Base-by-base conservation (phyloP, 2,329 filamentous ascomycete genomes). In the Botrytis galanthina region DNA sequence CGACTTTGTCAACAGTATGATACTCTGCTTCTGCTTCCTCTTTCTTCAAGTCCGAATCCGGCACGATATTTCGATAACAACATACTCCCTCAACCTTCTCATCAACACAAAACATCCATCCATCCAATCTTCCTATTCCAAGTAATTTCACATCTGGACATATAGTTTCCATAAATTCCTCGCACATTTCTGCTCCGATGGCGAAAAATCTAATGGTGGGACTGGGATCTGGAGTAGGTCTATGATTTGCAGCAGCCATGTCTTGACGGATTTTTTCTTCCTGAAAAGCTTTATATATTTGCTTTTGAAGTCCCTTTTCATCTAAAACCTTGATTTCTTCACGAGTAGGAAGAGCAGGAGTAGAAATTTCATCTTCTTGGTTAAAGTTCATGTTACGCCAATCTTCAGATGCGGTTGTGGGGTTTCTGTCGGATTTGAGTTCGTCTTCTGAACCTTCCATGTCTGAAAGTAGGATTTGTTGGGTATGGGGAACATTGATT, bases 31-130 rank as follows among this genome's bases (percentile, higher is more conserved):
- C 48, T 39, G 7, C 26, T 12, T 68, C 4, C 26, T 54, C 48
- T 7, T 16, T 14, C 9, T 57, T 4, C n/a, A 35, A 32, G 8
- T 37, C 6, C n/a, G 51, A 16, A 57, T 29, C 16, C n/a, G 48
- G n/a, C 14, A 44, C 20, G 14, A 42, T 22, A 16, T 69, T 57
- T 20, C n/a, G 48, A 29, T 69, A 44, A 42, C 66, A 69, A 32
- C 66, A 69, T 7, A 57, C 66, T 7, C 37, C 66, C 18, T 57
- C 35, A 4, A 69, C 48, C 0, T 4, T 20, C 10, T 22, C 66
- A 42, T 69, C 66, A 1, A 69, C 66, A 18, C 66, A 69, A 57
- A 26, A 57, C 66, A 69, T 69, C 66, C 66, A 69, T 12, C n/a
- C n/a, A 14, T 69, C 48, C 5, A 69, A 42, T 22, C 66, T 12